Evolutionary conservation across 2,329 filamentous ascomycete species (phyloP), one percentile per base, ranked within the genome.

Genomic region (Aspergillus udagawae): DNA sequence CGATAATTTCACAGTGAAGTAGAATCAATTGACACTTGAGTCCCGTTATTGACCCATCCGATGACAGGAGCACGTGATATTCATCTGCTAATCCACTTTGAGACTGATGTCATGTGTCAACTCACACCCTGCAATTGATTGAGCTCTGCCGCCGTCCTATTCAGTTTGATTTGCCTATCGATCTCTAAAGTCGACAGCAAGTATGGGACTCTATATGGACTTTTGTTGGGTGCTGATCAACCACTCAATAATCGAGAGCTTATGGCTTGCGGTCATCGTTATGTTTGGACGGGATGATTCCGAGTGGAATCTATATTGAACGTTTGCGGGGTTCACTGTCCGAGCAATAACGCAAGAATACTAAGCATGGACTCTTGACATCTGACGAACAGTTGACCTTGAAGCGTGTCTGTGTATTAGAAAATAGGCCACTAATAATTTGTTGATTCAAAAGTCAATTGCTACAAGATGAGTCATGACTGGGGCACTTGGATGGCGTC

Each of bases 81-180:
- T 9, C 12, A 14, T 25, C 5, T 45, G 42, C 48, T 47, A 53
- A 53, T 57, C 62, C 56, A 45, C 49, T 58, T 61, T 57, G 49
- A 57, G 59, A 42, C 57, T 59, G 60, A 61, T 61, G 59, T 63
- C 60, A 63, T 51, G 21, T 48, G 35, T 42, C 45, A 38, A n/a
- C 21, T 41, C 32, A 38, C 32, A 14, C 32, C 14, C 5, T 38
- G 14, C 32, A 7, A 38, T 17, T 17, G 8, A 27, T 27, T 21
- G 45, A 49, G 6, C 14, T n/a, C 1, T 27, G 28, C 28, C 10
- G 23, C 2, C 47, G 27, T 38, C 21, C 4, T 44, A 10, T n/a
- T 38, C 27, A 21, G 8, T 10, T 12, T 23, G 28, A 25, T 47
- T 38, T 38, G 32, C n/a, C 32, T 38, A 38, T 38, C 14, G 6